phyloP scores from a whole-genome alignment of 352 stramenopile genomes.

The Phytophthora constricta region DNA sequence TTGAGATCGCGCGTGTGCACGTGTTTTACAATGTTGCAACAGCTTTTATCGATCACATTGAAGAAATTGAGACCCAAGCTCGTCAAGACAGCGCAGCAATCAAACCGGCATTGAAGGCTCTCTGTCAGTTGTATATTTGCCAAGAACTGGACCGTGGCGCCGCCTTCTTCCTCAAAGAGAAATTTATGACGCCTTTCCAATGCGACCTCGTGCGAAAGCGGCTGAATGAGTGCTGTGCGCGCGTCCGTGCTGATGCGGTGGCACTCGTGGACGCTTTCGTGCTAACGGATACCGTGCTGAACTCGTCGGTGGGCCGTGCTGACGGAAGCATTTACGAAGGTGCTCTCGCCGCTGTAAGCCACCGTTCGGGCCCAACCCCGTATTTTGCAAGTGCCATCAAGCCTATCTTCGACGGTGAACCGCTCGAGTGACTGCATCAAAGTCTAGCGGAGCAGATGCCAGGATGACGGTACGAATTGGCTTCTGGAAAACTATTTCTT shows the following conservation, averaged over 20 bases:
- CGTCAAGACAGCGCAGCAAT: slow-evolving; percentile 31
- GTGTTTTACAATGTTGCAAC: slow-evolving; percentile 79
- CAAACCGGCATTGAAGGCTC: slow-evolving; percentile 55
- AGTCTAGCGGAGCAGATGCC: not conserved
- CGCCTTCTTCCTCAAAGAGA: slow-evolving; percentile 64
- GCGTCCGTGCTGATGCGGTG: slow-evolving; percentile 67
- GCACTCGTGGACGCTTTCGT: slow-evolving; percentile 79
- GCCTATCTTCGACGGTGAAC: slow-evolving; percentile 62
- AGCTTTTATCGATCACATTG: slow-evolving; percentile 62
- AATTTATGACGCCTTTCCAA: slow-evolving; percentile 65
- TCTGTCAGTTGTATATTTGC: slow-evolving; percentile 83
- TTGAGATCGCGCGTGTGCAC: slow-evolving; percentile 74
- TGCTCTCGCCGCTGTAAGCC: slow-evolving; percentile 51
- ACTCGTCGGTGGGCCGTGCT: slow-evolving; percentile 64
- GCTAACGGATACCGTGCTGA: slow-evolving; percentile 71
- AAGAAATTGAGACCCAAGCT: slow-evolving; percentile 44
- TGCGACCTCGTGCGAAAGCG: slow-evolving; percentile 52
- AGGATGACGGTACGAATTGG: not conserved
- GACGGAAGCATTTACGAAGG: slow-evolving; percentile 83
- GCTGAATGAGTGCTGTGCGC: slow-evolving; percentile 50
- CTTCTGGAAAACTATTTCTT: not conserved
- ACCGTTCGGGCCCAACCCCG: slow-evolving; percentile 47
- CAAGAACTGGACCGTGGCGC: slow-evolving; percentile 66
- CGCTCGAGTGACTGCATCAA: slow-evolving; percentile 31
- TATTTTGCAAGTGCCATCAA: slow-evolving; percentile 71